Percentiles rank a stretch among this genome's conserved stretches.
These are phyloP conservation scores for Pestalotiopsis sp. DNA, from an alignment of 2,329 filamentous ascomycete genomes.

Conservation along the genomic window DNA sequence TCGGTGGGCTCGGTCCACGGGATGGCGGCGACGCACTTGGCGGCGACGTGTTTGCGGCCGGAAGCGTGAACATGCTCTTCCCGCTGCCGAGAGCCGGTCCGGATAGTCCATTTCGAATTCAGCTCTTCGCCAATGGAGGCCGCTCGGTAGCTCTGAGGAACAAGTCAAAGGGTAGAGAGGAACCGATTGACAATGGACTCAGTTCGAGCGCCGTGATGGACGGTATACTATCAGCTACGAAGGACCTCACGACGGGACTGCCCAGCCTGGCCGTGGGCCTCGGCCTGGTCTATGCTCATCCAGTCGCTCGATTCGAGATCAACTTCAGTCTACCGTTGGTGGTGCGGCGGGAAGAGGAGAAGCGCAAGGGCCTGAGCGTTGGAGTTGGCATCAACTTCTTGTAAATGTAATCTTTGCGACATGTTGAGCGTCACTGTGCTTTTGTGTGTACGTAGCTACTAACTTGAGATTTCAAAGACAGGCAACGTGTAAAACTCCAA, in stretches of 20 bases:
- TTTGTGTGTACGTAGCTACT: background rate
- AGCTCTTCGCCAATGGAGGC: conserved; percentile 89
- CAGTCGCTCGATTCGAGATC: conserved; percentile 88
- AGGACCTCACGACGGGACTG: conserved; percentile 70
- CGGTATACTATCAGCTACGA: conserved; percentile 62
- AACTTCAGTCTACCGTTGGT: conserved; percentile 92
- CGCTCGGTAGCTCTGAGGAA: conserved; percentile 75
- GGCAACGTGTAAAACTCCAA: too few relatives aligned
- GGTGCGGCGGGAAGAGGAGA: conserved; percentile 78
- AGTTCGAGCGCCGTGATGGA: conserved; percentile 46
- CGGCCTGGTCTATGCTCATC: conserved; percentile 92
- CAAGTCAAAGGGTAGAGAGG: conserved; percentile 47
- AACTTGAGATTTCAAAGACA: too few relatives aligned
- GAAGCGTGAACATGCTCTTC: conserved; percentile 80
- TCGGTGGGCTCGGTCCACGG: conserved; percentile 84
- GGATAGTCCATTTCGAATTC: conserved; percentile 82
- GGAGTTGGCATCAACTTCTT: conserved; percentile 97
- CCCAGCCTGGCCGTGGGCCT: conserved; percentile 86
- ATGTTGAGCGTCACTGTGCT: background rate
- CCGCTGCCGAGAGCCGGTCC: conserved; percentile 80
- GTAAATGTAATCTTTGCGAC: conserved; percentile 45
- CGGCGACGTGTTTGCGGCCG: conserved; percentile 89
- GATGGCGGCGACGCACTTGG: conserved; percentile 85
- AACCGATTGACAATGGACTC: conserved; percentile 29
- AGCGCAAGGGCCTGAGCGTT: conserved; percentile 87